Evolutionary conservation across 306 rosid species (phyloP).

Genomic region (Crataegus laevigata): DNA sequence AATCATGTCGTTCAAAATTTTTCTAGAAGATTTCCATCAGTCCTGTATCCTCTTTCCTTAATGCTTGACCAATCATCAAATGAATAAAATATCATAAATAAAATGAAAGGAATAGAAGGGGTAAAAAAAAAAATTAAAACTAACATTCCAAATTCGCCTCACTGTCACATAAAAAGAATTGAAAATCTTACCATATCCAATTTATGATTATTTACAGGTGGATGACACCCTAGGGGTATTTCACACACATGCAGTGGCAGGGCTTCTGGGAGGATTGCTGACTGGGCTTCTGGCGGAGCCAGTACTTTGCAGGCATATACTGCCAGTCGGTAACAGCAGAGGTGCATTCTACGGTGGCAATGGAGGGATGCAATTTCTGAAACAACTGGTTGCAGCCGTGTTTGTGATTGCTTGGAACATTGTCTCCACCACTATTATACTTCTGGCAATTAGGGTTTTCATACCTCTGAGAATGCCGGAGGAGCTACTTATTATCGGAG

Average conservation of each 20-base stretch:
- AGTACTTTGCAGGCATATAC: slow-evolving; percentile 44
- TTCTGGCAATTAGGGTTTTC: slow-evolving; percentile 48
- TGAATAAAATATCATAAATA: background rate
- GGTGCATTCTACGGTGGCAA: slow-evolving; percentile 82
- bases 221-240: slow-evolving; percentile 92
- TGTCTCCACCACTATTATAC: slow-evolving; percentile 73
- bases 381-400: slow-evolving; percentile 65
- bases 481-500: slow-evolving; percentile 71
- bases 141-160: no score
- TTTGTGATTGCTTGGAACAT: slow-evolving; percentile 82
- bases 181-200: background rate
- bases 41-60: background rate
- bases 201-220: slow-evolving; percentile 30
- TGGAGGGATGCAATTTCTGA: slow-evolving; percentile 66
- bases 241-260: slow-evolving; percentile 97
- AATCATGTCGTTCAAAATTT: background rate
- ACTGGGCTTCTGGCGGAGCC: slow-evolving; percentile 95
- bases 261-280: slow-evolving; percentile 77
- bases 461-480: slow-evolving; percentile 89
- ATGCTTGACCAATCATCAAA: background rate
- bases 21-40: background rate
- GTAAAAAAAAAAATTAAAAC: background rate
- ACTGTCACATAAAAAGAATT: background rate
- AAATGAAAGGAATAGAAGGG: background rate
- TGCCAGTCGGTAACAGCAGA: slow-evolving; percentile 46